Evolutionary conservation across 176 grass and related monocot species (phyloP), one percentile per base, ranked within the genome.

Genomic region (Metroxylon sagu): DNA sequence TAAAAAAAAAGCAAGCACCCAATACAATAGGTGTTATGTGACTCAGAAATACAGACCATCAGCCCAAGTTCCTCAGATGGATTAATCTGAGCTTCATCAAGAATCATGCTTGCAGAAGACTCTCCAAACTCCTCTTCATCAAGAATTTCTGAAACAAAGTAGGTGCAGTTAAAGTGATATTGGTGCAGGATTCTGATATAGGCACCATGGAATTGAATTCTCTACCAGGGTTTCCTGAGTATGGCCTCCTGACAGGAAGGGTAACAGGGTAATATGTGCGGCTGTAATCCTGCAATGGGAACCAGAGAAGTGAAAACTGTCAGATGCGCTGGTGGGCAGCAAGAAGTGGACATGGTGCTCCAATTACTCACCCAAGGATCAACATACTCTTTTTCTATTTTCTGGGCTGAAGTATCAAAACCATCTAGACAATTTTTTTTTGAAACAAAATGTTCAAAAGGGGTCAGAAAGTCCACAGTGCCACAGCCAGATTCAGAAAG

Each of bases 171-270:
- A 4, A 60, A 29, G 49, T 61, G 35, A 52, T 35, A 14, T 12
- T 19, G 15, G 29, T 26, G 16, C 29, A 5, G 29, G 3, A 61
- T 26, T 49, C 25, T 76, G 57, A 30, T 14, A 35, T 27, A 58
- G 60, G 57, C 26, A 57, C 19, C 21, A 14, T 43, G 19, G 16
- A 14, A 16, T 51, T n/a, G 1, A 27, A 53, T 5, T 23, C 21
- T 55, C 6, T 50, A 76, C 73, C 73, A 60, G 73, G 73, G 19
- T 76, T 31, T 66, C 73, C 73, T 29, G 64, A 76, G 28, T 76
- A 43, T 15, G 73, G 73, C 18, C 39, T 56, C 39, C 73, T 76
- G 23, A 68, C 39, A 59, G 73, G 73, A 68, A 76, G 63, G 4
- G 64, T 53, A 50, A 60, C 27, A 25, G 73, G 73, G 60, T 68